phyloP scores from a whole-genome alignment of 2,329 filamentous ascomycete genomes.

The Trichoderma harzianum region DNA sequence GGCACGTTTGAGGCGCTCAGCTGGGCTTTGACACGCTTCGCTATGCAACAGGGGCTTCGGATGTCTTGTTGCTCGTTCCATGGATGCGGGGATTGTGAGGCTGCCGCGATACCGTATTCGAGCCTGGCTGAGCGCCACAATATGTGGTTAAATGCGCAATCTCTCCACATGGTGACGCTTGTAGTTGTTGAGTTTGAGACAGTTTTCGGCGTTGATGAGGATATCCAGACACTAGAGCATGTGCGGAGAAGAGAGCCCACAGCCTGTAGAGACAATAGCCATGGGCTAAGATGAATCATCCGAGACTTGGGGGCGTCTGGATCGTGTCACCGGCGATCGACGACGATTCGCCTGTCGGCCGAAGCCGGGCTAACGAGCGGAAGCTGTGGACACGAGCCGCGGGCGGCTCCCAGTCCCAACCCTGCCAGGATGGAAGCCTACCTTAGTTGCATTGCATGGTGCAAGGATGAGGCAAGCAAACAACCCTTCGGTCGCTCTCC shows the following conservation, averaged over 20 bases:
- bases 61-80: constrained; percentile 11
- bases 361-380: background rate
- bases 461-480: constrained; percentile 9
- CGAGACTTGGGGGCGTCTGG: background rate
- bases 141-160: background rate
- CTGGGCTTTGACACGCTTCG: background rate
- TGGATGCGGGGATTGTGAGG: constrained; percentile 7
- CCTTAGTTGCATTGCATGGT: constrained; percentile 7
- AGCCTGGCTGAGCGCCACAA: background rate
- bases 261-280: background rate
- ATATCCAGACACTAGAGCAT: background rate
- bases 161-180: background rate
- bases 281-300: background rate
- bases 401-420: background rate
- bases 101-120: constrained; percentile 2
- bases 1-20: constrained; percentile 15
- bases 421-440: background rate
- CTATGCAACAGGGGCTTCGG: constrained; percentile 16
- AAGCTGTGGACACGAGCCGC: constrained; percentile 1
- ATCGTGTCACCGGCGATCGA: background rate
- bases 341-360: constrained; percentile 6
- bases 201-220: background rate
- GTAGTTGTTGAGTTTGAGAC: background rate
- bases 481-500: constrained; percentile 13
- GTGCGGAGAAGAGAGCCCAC: background rate